Percentiles rank a stretch among this genome's conserved stretches.
Conservation (phyloP, 352 stramenopile genomes). For the Phytophthora foliorum region DNA sequence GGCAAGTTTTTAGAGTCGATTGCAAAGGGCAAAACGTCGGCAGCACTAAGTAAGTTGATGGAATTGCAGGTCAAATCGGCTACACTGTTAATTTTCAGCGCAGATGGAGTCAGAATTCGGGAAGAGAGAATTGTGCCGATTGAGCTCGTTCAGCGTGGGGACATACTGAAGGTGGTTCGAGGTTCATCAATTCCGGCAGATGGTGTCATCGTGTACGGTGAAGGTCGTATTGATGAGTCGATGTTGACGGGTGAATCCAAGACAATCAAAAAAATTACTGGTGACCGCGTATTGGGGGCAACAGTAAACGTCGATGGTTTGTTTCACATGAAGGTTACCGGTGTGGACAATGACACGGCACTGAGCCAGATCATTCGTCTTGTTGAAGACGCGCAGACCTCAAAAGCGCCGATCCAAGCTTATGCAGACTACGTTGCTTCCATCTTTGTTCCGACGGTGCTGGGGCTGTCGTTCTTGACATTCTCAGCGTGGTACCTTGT, state of each 20-base stretch:
- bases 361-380: constrained; percentile 99
- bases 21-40: constrained; percentile 94
- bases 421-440: constrained; percentile 97
- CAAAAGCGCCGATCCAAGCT: constrained; percentile 98
- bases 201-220: constrained; percentile 92
- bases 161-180: constrained; percentile 95
- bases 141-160: constrained; percentile 91
- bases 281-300: constrained; percentile 90
- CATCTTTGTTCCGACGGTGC: constrained; percentile 97
- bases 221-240: constrained; percentile 94
- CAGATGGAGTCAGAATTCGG: constrained; percentile 58
- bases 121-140: constrained; percentile 87
- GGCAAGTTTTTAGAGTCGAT: constrained; percentile 98
- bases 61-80: constrained; percentile 96
- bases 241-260: constrained; percentile 97
- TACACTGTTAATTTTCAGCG: constrained; percentile 90
- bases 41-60: constrained; percentile 96
- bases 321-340: constrained; percentile 95
- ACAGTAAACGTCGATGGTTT: constrained; percentile 94
- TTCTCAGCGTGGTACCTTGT: constrained; percentile 96
- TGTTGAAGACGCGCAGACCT: constrained; percentile 98
- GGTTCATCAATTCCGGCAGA: constrained; percentile 94
- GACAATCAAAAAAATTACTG: constrained; percentile 92
- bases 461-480: constrained; percentile 93
- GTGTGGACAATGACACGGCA: constrained; percentile 94